Evolutionary conservation across 257 asterid genomes (phyloP).

Genomic region (Craterostigma plantagineum): DNA sequence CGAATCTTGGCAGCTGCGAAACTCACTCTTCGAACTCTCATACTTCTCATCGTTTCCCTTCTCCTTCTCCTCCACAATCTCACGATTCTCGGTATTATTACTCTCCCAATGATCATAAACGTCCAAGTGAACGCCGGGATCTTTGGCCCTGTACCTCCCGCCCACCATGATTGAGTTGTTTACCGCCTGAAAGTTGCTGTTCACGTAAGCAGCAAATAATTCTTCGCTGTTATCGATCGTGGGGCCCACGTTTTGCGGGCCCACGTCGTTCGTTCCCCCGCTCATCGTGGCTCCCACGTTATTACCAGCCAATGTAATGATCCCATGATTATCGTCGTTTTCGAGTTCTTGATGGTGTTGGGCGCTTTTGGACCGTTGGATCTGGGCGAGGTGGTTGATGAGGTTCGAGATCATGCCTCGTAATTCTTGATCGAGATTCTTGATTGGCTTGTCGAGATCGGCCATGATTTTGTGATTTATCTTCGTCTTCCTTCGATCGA

Average conservation of each 20-base stretch:
- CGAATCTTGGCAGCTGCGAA: too few species aligned
- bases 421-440: slow-evolving; percentile 36
- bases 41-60: too few species aligned
- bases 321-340: slow-evolving; percentile 3
- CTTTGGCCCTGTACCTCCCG: slow-evolving; percentile 52
- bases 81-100: slow-evolving; percentile 5
- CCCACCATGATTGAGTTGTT: slow-evolving; percentile 89
- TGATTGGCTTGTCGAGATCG: slow-evolving; percentile 24
- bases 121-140: slow-evolving; percentile 89
- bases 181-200: slow-evolving; percentile 82
- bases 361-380: slow-evolving; percentile 28
- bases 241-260: too few species aligned
- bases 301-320: slow-evolving; percentile 73
- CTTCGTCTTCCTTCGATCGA: too few species aligned
- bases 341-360: not conserved
- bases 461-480: slow-evolving; percentile 27
- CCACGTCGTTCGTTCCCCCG: slow-evolving; percentile 39
- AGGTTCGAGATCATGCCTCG: slow-evolving; percentile 42
- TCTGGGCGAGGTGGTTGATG: slow-evolving; percentile 26
- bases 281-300: slow-evolving; percentile 85
- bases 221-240: slow-evolving; percentile 17
- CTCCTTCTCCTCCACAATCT: not conserved
- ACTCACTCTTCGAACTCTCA: too few species aligned
- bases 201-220: slow-evolving; percentile 38
- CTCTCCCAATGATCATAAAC: slow-evolving; percentile 31